phyloP scores from a whole-genome alignment of 768 basidiomycete species.

The Kwoniella bestiolae region DNA sequence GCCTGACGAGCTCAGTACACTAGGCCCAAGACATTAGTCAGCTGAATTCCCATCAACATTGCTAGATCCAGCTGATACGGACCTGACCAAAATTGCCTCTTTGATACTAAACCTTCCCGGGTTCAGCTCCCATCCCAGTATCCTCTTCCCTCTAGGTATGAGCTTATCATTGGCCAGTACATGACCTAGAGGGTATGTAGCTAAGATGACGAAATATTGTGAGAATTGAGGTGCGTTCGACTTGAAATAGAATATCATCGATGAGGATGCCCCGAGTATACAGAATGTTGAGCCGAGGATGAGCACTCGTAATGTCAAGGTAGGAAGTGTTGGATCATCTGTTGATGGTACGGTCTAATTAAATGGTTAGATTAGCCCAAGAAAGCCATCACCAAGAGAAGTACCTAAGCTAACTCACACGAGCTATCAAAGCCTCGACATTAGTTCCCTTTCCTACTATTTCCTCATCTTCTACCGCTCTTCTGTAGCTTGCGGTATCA shows the following conservation, averaged over 20 bases:
- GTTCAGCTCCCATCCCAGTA: conserved; percentile 47
- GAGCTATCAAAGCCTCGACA: conserved; percentile 50
- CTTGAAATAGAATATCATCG: conserved; percentile 58
- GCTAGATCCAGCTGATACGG: conserved; percentile 12
- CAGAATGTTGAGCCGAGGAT: conserved; percentile 56
- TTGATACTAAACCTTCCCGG: conserved; percentile 56
- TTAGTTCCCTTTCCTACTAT: conserved; percentile 43
- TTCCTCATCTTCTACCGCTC: conserved; percentile 31
- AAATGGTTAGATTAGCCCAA: not conserved
- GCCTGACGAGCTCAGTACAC: conserved; percentile 53
- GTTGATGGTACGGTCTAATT: conserved; percentile 54
- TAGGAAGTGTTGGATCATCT: conserved; percentile 55
- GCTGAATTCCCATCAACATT: no score
- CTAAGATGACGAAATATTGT: conserved; percentile 56
- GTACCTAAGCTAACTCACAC: conserved; percentile 31
- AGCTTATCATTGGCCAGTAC: conserved; percentile 42
- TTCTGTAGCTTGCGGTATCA: conserved; percentile 1
- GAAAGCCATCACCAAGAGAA: not conserved
- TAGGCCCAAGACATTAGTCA: not conserved
- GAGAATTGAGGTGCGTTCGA: conserved; percentile 53
- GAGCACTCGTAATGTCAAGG: conserved; percentile 53
- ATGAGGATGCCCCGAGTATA: conserved; percentile 53
- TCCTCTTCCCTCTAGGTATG: conserved; percentile 30
- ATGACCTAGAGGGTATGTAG: conserved; percentile 56
- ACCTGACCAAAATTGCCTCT: conserved; percentile 56